Base-by-base conservation (phyloP, 208 protist genomes). In the Trypanosoma melophagium region DNA sequence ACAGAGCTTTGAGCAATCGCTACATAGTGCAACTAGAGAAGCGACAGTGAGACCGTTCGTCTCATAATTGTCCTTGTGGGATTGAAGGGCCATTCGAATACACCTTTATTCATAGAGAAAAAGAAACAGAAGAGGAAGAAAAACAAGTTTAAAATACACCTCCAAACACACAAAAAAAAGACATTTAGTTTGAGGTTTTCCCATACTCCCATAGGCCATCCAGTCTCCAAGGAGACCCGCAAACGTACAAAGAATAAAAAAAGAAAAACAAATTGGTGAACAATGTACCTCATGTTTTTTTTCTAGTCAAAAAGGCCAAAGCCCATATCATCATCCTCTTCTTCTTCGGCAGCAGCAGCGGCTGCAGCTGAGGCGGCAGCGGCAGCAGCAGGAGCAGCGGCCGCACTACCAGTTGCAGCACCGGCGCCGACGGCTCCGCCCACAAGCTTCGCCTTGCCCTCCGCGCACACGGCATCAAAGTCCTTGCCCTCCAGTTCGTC, bases 271-370 rank as follows among this genome's bases (percentile, higher is more conserved):
- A 35, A 35, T 35, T 35, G 28, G 28, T 35, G 28, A 35, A 35
- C 3, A 35, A 35, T 35, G 28, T 35, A 35, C 28, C 28, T 35
- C 5, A 35, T 35, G 1, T 5, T 35, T 35, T 35, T 35, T 5
- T 1, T 35, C 28, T 35, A 35, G 28, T 35, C 28, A 35, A 35
- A 35, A 5, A 35, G 28, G 5, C 89, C 91, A 59, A 96, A 94
- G 69, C 86, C 91, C 88, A 94, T 95, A 66, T 95, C 93, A 49
- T 96, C 90, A 40, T 80, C 88, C 66, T 96, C 87, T 62, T 92
- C 86, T 69, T 93, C 89, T 22, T 80, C 66, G n/a, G n/a, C n/a
- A n/a, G n/a, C n/a, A 57, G 79, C 70, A 66, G 87, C 77, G 17
- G 76, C 64, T 22, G 70, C 74, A 16, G 77, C 84, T 28, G 80